Evolutionary conservation across 2,329 filamentous ascomycete species (phyloP).

Genomic region (Fusarium tricinctum): DNA sequence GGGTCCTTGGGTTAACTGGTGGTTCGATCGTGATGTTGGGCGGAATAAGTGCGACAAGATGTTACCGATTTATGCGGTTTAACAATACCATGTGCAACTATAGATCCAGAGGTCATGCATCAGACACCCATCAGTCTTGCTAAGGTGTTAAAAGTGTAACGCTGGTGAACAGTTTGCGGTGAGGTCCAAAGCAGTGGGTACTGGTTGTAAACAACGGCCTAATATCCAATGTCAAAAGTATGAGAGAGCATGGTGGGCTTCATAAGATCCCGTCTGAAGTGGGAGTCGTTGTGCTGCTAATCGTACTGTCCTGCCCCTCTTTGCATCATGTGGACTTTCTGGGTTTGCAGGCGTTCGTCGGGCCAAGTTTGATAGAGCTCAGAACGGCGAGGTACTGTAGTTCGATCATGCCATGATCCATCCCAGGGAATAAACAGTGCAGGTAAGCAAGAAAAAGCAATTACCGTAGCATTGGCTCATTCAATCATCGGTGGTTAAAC

Average conservation of each 20-base stretch:
- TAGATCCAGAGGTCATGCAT: conserved; percentile 15
- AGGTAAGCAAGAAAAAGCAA: background rate
- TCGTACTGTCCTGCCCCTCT: conserved; percentile 16
- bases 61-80: conserved; percentile 2
- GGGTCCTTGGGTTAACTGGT: conserved; percentile 36
- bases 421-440: background rate
- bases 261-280: conserved; percentile 23
- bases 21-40: conserved; percentile 38
- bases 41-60: conserved; percentile 10
- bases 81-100: conserved; percentile 7
- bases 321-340: conserved; percentile 7
- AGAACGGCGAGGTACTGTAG: background rate
- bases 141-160: conserved; percentile 3
- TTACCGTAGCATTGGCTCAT: background rate
- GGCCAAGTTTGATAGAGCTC: conserved; percentile 16
- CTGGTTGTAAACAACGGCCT: conserved; percentile 3
- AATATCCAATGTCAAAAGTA: conserved; percentile 35
- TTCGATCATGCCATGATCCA: conserved; percentile 5
- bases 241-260: conserved; percentile 1
- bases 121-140: conserved; percentile 6
- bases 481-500: conserved; percentile 18
- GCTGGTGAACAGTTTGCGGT: conserved; percentile 29
- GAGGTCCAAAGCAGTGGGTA: conserved; percentile 28
- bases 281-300: conserved; percentile 15
- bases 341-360: background rate